phyloP scores from a whole-genome alignment of 805 yeast species.

The Saccharomyces paradoxus region DNA sequence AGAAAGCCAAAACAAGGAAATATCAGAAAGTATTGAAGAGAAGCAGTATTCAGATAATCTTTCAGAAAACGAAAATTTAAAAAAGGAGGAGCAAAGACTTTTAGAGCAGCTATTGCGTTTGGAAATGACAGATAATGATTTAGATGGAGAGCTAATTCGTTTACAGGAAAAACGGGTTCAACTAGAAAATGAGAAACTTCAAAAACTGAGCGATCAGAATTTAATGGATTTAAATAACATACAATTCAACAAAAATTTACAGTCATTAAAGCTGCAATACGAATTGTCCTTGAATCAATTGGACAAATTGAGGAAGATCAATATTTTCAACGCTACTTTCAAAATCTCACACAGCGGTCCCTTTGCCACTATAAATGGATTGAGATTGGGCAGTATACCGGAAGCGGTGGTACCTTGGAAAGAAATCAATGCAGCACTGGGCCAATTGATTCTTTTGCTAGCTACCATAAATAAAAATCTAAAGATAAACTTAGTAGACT shows the following conservation, averaged over 20 bases:
- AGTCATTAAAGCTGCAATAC: constrained; percentile 55
- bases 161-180: constrained; percentile 40
- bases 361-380: constrained; percentile 81
- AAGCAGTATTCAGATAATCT: not conserved
- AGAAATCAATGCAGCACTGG: constrained; percentile 86
- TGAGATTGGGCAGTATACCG: constrained; percentile 65
- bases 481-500: constrained; percentile 46
- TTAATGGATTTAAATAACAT: constrained; percentile 44
- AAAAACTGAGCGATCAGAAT: constrained; percentile 39
- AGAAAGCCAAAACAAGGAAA: constrained; percentile 47
- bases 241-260: constrained; percentile 46
- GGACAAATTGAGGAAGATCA: constrained; percentile 63
- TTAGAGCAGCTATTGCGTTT: constrained; percentile 18
- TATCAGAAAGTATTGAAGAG: constrained; percentile 31
- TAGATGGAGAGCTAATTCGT: constrained; percentile 42
- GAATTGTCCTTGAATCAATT: constrained; percentile 56
- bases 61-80: constrained; percentile 25
- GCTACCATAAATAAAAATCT: constrained; percentile 55
- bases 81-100: constrained; percentile 20
- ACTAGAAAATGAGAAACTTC: constrained; percentile 41
- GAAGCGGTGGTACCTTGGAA: constrained; percentile 70
- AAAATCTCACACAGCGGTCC: constrained; percentile 75
- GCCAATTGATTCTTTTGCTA: constrained; percentile 67
- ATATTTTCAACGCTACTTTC: constrained; percentile 78
- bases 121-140: constrained; percentile 33